Base-by-base conservation (phyloP, 2,329 filamentous ascomycete genomes). In the Claviceps digitariae region DNA sequence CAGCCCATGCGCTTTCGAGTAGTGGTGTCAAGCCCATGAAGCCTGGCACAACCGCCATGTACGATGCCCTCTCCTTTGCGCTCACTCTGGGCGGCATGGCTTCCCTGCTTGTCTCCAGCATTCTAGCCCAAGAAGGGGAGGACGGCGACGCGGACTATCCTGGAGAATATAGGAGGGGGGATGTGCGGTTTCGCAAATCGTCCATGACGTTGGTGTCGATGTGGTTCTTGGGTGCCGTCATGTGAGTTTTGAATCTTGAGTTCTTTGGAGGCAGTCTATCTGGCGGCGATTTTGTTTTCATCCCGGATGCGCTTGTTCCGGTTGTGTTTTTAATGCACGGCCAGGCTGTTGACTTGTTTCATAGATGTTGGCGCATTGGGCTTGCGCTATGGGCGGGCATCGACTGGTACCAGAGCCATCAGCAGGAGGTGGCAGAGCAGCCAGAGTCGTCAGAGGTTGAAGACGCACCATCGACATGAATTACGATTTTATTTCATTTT, bases 51-150 rank as follows among this genome's bases (percentile, higher is more conserved):
- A 59, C 57, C 40, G 56, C 66, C 6, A 53, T 67, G 7, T 63
- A 66, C 55, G 67, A 70, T 50, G 55, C 67, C 43, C 63, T 69
- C 44, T 57, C 64, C 8, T 57, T 69, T 21, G 66, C 63, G 21
- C 52, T 69, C 15, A 63, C 60, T 34, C 56, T 68, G n/a, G 66
- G 66, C 34, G 66, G 66, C 29, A 59, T 69, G 25, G 62, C 68
- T 27, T 61, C 68, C 54, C 58, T 68, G 51, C 58, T 66, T 52
- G 64, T 68, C 36, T 62, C 64, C 6, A 54, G 50, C 21, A 23
- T 31, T 15, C 17, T 15, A 17, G 36, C 21, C 12, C 31, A 12
- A 12, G 43, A 29, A 6, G 41, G 12, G 15, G 15, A n/a, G 1
- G 36, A 17, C 36, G 36, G 17, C 36, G 36, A 38, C 1, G 31